phyloP scores from a whole-genome alignment of 2,329 filamentous ascomycete genomes.

The Pseudogymnoascus sp. region DNA sequence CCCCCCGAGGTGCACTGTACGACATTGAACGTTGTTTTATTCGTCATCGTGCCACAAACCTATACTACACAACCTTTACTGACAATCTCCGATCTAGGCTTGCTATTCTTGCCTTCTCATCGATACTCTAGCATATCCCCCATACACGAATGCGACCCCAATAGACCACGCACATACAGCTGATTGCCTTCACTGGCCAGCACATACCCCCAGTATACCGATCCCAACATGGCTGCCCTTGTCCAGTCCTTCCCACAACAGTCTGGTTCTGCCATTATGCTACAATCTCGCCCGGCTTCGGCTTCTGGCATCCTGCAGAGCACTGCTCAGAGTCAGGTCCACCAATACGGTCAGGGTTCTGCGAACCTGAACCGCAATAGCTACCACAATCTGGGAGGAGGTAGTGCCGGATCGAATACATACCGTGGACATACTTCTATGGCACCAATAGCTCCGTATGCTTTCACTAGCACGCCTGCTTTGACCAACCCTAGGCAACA shows the following conservation, averaged over 20 bases:
- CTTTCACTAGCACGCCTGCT: slow-evolving; percentile 64
- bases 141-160: slow-evolving; percentile 2
- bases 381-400: slow-evolving; percentile 44
- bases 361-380: slow-evolving; percentile 41
- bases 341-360: slow-evolving; percentile 38
- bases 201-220: background rate
- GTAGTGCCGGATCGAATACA: slow-evolving; percentile 35
- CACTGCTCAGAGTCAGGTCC: slow-evolving; percentile 25
- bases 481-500: slow-evolving; percentile 51
- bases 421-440: slow-evolving; percentile 45
- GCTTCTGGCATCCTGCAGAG: slow-evolving; percentile 43
- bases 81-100: slow-evolving; percentile 5
- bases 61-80: background rate
- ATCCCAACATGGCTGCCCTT: slow-evolving; percentile 68
- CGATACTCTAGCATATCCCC: background rate
- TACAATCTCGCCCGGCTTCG: slow-evolving; percentile 63
- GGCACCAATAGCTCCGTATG: slow-evolving; percentile 64
- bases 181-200: slow-evolving; percentile 6
- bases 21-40: slow-evolving; percentile 8
- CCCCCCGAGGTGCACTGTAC: background rate
- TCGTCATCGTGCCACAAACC: slow-evolving; percentile 3
- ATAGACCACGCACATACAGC: background rate
- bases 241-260: slow-evolving; percentile 75
- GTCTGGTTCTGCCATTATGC: slow-evolving; percentile 63
- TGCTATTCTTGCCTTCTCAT: slow-evolving; percentile 7